phyloP scores from a whole-genome alignment of 2,329 filamentous ascomycete genomes.

The Talaromyces sp. region DNA sequence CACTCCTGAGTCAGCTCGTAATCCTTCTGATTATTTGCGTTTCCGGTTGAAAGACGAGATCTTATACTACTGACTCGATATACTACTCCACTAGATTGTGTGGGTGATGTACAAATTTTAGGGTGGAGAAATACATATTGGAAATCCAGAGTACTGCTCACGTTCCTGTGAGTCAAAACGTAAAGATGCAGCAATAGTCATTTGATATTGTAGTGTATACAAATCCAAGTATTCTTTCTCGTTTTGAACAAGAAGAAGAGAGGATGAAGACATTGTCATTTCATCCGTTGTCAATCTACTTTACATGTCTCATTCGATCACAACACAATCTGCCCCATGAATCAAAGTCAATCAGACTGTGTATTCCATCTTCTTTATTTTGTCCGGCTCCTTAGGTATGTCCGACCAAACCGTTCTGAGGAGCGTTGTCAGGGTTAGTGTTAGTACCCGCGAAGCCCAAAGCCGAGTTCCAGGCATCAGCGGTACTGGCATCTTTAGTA shows the following conservation, averaged over 20 bases:
- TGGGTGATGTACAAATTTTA: background rate
- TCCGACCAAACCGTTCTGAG: background rate
- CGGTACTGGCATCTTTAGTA: slow-evolving; percentile 39
- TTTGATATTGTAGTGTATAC: background rate
- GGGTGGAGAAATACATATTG: background rate
- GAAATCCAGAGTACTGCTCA: background rate
- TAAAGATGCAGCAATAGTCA: background rate
- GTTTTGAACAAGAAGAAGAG: background rate
- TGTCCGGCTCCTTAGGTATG: background rate
- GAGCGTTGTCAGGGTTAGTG: slow-evolving; percentile 14
- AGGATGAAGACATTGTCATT: background rate
- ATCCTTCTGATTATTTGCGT: no score
- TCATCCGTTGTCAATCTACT: background rate
- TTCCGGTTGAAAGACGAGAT: no score
- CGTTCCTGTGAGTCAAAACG: background rate
- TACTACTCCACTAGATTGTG: background rate
- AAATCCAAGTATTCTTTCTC: background rate
- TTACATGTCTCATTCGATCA: background rate
- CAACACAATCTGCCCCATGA: background rate
- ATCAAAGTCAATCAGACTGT: background rate
- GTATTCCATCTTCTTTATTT: background rate
- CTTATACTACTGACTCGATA: background rate
- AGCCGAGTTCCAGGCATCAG: slow-evolving; percentile 40
- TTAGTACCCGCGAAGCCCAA: slow-evolving; percentile 33
- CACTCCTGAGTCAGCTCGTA: no score